These are phyloP conservation scores for Arachis hypogaea DNA, from an alignment of 306 rosid species.

Conservation along the genomic window DNA sequence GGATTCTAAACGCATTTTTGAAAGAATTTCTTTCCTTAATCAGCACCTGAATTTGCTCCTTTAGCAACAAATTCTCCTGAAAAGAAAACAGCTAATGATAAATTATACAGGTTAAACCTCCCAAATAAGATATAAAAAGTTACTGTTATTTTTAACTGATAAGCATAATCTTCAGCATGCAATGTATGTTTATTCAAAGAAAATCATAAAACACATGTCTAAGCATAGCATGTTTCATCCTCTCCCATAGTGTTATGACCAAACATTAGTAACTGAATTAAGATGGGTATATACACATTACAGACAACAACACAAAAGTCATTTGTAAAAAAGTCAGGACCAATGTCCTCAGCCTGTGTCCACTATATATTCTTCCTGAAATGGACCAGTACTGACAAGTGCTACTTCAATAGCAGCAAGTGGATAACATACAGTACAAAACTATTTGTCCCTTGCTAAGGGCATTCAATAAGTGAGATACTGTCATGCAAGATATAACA, in stretches of 20 bases:
- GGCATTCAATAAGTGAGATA: neutral
- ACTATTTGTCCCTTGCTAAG: neutral
- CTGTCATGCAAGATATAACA: constrained; percentile 4
- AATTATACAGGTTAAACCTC: no score
- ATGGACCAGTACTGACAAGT: constrained; percentile 13
- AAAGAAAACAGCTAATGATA: neutral
- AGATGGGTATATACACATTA: neutral
- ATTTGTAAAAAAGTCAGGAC: neutral
- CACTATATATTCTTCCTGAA: constrained; percentile 2
- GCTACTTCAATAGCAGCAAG: constrained; percentile 16
- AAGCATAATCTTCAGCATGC: no score
- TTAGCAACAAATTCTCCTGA: constrained; percentile 58
- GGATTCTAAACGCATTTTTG: constrained; percentile 80
- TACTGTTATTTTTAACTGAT: no score
- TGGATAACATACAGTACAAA: neutral
- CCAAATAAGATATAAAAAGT: no score
- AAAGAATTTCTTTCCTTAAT: constrained; percentile 29
- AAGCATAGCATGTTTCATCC: neutral
- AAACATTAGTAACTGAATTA: constrained; percentile 15
- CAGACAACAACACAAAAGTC: constrained; percentile 9
- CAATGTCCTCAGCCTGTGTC: constrained; percentile 3
- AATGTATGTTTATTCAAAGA: constrained; percentile 11
- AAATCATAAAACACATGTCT: constrained; percentile 24
- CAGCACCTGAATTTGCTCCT: no score
- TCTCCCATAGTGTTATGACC: neutral